Evolutionary conservation across 169 alveolate genomes (phyloP).

Genomic region (Haemoproteus tartakovskyi): DNA sequence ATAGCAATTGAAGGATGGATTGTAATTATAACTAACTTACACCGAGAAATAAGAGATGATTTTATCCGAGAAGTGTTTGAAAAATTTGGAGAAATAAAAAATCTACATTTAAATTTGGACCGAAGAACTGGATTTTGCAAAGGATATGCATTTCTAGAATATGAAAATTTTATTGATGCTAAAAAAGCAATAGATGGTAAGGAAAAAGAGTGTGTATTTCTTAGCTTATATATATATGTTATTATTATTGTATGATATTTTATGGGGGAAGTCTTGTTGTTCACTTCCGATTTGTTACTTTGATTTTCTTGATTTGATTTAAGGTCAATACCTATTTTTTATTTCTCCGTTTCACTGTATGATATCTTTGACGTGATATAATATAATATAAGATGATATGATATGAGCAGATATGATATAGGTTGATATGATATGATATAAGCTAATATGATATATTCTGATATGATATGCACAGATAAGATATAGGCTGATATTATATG

Average conservation of each 20-base stretch:
- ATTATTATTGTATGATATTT: too few relatives aligned
- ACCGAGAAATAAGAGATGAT: conserved; percentile 91
- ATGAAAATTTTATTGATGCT: conserved; percentile 80
- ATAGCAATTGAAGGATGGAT: conserved; percentile 91
- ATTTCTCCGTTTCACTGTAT: background rate
- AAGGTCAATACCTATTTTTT: background rate
- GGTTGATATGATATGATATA: too few relatives aligned
- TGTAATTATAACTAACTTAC: conserved; percentile 85
- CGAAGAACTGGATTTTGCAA: conserved; percentile 91
- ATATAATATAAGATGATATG: too few relatives aligned
- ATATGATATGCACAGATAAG: too few relatives aligned
- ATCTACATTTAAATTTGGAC: conserved; percentile 90
- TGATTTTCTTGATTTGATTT: background rate
- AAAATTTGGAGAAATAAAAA: conserved; percentile 86
- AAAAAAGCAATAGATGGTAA: conserved; percentile 80
- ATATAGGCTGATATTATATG: too few relatives aligned
- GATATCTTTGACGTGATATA: too few relatives aligned
- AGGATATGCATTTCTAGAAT: conserved; percentile 90
- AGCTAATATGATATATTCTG: too few relatives aligned
- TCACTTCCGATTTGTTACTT: background rate
- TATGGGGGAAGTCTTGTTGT: too few relatives aligned
- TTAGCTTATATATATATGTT: too few relatives aligned
- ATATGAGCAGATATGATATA: too few relatives aligned
- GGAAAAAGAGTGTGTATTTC: too few relatives aligned
- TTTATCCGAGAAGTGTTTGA: conserved; percentile 87